Base-by-base conservation (phyloP, 306 rosid genomes). In the Trifolium pratense region DNA sequence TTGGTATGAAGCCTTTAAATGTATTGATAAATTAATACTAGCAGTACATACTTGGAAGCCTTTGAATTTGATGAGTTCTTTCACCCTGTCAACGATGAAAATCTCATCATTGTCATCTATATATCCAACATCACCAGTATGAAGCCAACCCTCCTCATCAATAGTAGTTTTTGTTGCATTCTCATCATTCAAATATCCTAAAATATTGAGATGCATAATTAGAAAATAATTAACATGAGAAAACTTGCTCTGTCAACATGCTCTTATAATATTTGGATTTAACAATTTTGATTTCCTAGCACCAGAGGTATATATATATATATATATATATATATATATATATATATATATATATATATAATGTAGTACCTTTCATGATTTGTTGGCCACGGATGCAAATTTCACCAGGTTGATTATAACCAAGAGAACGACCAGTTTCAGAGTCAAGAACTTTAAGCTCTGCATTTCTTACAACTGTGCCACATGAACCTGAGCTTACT, bases 11-110 rank as follows among this genome's bases (percentile, higher is more conserved):
- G 10, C 3, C 68, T 9, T 74, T 29, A 49, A 16, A 8, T 4
- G 58, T 3, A 37, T 36, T 9, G 1, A 66, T 20, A 7, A 3
- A 68, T 16, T 23, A 26, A 55, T 5, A 34, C 0, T 34, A 2
- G 34, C 26, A 4, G 56, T 20, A 1, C 65, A 20, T 84, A 83
- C 98, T 88, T 93, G 98, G 76, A 93, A 93, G 75, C 98, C 98
- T 83, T 93, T 93, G 78, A 75, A 93, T 78, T 93, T 93, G 82
- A 93, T 93, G 32, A 93, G 89, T 78, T 93, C 98, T 75, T 93
- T 93, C 3, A 91, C 87, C 56, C 98, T 81, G 61, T 93, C 97
- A 42, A 93, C 91, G 0, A 93, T 93, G 90, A 88, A 93, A 64
- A 93, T 71, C 62, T 93, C 98, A 0, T 87, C 89, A 21, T 91